Evolutionary conservation across 441 rosid species (phyloP).

Genomic region (Capsella rubella): DNA sequence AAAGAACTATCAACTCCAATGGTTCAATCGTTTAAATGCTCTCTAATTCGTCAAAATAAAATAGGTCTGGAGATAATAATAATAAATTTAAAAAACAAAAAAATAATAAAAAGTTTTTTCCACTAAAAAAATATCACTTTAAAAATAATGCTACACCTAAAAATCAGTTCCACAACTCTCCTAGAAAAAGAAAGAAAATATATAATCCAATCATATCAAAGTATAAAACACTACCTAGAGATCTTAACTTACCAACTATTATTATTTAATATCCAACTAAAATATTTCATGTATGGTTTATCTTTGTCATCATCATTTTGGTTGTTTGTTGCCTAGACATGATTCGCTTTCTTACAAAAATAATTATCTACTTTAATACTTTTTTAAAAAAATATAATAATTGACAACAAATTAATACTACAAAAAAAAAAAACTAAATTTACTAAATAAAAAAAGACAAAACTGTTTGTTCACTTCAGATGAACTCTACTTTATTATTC

Average conservation of each 20-base stretch:
- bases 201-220: conserved; percentile 6
- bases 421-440: not conserved
- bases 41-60: too few relatives aligned
- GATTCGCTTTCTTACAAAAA: conserved; percentile 13
- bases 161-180: too few relatives aligned
- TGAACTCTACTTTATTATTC: conserved; percentile 37
- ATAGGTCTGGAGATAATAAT: too few relatives aligned
- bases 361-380: not conserved
- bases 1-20: too few relatives aligned
- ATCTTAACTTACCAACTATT: conserved; percentile 32
- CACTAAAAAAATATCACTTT: too few relatives aligned
- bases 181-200: not conserved
- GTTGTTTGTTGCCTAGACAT: conserved; percentile 32
- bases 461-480: conserved; percentile 4
- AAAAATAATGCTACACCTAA: too few relatives aligned
- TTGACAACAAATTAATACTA: not conserved
- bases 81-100: too few relatives aligned
- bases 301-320: conserved; percentile 39
- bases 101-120: too few relatives aligned
- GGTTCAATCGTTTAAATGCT: too few relatives aligned
- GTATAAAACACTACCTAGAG: conserved; percentile 6
- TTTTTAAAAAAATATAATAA: not conserved
- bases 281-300: conserved; percentile 27
- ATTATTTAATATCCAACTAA: not conserved
- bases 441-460: not conserved